Evolutionary conservation across 176 grass and related monocot species (phyloP), one percentile per base, ranked within the genome.

Genomic region (Triticum aestivum): DNA sequence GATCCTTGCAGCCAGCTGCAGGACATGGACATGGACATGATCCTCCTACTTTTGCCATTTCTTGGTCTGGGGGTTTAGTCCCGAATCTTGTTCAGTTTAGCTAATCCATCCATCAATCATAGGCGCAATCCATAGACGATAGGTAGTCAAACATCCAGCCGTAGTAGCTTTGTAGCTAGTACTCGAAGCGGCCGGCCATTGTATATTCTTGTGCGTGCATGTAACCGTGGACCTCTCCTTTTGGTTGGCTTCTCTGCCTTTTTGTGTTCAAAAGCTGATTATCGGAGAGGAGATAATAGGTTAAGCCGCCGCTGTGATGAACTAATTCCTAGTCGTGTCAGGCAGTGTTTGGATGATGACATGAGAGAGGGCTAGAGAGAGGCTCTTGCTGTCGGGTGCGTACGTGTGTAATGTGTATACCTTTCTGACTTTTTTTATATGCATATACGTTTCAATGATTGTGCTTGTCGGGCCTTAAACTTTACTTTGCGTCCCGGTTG

Each of bases 391-490:
- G 49, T 81, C 77, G 62, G 83, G 73, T 81, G 52, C 69, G 85
- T 85, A 44, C 77, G 85, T 78, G 86, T 91, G 87, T 81, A 83
- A 83, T 86, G 64, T 88, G 71, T 91, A 44, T 41, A 81, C 47
- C 38, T 34, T 77, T 80, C 79, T 56, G 54, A 54, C 74, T 72
- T 44, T 82, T 59, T 11, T 5, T 76, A 51, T 85, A 63, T 81
- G 75, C 5, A 84, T 51, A 65, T 71, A 81, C 77, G 70, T 75
- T 29, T 88, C 82, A 91, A 91, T 85, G 82, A 91, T 88, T 91
- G 82, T 85, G 69, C 38, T 38, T 88, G 82, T 84, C 82, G 85
- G 85, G 78, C 35, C 51, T 86, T 66, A 23, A 32, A 75, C 21
- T 82, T 1, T 69, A 20, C 8, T 65, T 81, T 52, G 66, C 56